Conservation (phyloP, 139 green algal genomes). For the Coelastrella sp. region DNA sequence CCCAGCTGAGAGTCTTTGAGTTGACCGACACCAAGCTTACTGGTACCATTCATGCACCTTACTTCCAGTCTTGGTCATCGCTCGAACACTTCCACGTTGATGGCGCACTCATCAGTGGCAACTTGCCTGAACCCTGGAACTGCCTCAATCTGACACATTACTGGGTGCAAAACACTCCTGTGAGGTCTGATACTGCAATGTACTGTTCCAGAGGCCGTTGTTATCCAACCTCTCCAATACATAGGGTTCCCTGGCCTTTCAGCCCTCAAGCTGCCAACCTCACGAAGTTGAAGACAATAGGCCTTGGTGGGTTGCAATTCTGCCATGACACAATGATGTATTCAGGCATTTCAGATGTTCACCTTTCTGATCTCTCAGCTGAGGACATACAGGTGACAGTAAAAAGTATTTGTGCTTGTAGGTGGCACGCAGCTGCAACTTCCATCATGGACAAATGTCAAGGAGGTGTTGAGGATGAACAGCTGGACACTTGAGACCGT, state of each 20-base stretch:
- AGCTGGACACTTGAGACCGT: constrained; percentile 7
- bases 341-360: no score
- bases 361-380: no score
- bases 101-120: background rate
- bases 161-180: constrained; percentile 17
- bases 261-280: background rate
- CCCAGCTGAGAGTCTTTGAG: background rate
- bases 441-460: background rate
- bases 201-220: no score
- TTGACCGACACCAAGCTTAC: constrained; percentile 27
- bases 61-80: background rate
- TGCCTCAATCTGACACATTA: background rate
- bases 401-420: constrained; percentile 30
- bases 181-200: background rate
- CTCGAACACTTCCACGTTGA: constrained; percentile 24
- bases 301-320: no score
- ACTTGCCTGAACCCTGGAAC: constrained; percentile 44
- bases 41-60: constrained; percentile 20
- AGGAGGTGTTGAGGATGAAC: constrained; percentile 40
- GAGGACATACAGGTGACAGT: no score
- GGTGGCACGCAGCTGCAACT: constrained; percentile 24
- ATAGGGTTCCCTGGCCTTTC: no score
- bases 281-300: background rate
- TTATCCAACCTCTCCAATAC: no score
- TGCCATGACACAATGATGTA: no score